Conservation (phyloP, 768 basidiomycete species). For the Exidia glandulosa region DNA sequence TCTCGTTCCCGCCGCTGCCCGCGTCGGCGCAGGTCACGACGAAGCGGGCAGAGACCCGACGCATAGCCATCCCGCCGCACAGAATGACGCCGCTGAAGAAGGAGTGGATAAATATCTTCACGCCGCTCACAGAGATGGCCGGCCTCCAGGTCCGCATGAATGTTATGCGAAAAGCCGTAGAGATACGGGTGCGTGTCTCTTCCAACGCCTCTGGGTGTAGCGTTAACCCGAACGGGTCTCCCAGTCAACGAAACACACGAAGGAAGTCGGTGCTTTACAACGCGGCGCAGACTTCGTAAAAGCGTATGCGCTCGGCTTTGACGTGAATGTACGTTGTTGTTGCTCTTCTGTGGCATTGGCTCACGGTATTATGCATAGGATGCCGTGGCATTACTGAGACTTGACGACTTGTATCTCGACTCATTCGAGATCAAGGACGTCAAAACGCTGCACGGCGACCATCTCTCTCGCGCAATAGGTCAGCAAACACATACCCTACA, state of each 20-base stretch:
- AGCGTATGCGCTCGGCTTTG: slow-evolving; percentile 89
- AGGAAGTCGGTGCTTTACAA: slow-evolving; percentile 85
- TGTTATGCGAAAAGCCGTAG: slow-evolving; percentile 75
- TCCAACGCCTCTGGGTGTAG: background rate
- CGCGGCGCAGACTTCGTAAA: slow-evolving; percentile 97
- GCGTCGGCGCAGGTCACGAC: slow-evolving; percentile 42
- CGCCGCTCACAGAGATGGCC: slow-evolving; percentile 88
- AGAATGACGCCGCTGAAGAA: slow-evolving; percentile 95
- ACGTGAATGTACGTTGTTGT: slow-evolving; percentile 67
- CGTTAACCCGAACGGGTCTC: too few species aligned
- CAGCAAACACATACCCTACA: too few species aligned
- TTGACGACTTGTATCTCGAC: slow-evolving; percentile 96
- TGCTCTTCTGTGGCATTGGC: background rate
- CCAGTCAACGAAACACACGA: slow-evolving; percentile 90
- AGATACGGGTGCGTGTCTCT: slow-evolving; percentile 64
- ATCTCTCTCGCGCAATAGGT: slow-evolving; percentile 96
- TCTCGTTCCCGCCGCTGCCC: slow-evolving; percentile 60
- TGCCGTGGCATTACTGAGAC: slow-evolving; percentile 83
- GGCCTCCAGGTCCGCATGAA: slow-evolving; percentile 98
- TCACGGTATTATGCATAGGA: slow-evolving; percentile 44
- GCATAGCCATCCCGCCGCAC: slow-evolving; percentile 89
- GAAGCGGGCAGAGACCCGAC: slow-evolving; percentile 74
- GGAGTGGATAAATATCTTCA: slow-evolving; percentile 93
- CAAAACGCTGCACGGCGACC: slow-evolving; percentile 95
- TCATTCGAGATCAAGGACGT: slow-evolving; percentile 99